Percentiles rank a stretch among this genome's conserved stretches.
Evolutionary conservation across 2,329 filamentous ascomycete species (phyloP).

Genomic region (Hypoxylon sp.): DNA sequence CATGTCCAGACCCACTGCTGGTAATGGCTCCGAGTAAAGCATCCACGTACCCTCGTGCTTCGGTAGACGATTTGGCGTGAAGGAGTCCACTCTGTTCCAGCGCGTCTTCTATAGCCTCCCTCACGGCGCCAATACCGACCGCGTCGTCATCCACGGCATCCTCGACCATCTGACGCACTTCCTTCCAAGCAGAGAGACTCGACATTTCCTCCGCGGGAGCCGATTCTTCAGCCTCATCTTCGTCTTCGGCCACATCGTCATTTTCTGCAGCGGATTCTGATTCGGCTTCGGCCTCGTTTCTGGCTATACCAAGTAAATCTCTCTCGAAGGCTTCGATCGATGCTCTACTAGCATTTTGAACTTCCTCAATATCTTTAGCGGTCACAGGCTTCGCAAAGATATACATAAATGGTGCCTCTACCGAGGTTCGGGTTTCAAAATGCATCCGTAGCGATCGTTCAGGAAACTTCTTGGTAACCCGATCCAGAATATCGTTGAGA

Average conservation of each 20-base stretch:
- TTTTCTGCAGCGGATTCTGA: conserved; percentile 36
- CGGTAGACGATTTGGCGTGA: conserved; percentile 58
- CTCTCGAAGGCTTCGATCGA: conserved; percentile 77
- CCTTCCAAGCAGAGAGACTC: conserved; percentile 63
- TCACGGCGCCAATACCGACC: conserved; percentile 63
- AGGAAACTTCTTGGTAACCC: conserved; percentile 80
- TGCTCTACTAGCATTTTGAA: conserved; percentile 76
- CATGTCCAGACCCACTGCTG: conserved; percentile 40
- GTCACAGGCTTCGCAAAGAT: conserved; percentile 89
- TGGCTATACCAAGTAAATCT: conserved; percentile 66
- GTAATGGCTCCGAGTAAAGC: conserved; percentile 64
- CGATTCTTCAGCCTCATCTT: conserved; percentile 41
- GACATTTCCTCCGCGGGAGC: conserved; percentile 45
- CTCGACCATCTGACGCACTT: conserved; percentile 67
- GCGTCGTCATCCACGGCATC: conserved; percentile 70
- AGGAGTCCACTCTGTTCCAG: conserved; percentile 67
- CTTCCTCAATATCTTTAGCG: conserved; percentile 75
- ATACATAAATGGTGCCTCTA: conserved; percentile 77
- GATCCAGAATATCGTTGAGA: conserved; percentile 82
- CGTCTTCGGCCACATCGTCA: conserved; percentile 45
- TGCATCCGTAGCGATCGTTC: conserved; percentile 81
- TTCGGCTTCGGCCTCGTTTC: conserved; percentile 48
- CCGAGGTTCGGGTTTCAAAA: conserved; percentile 78
- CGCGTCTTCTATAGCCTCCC: conserved; percentile 67
- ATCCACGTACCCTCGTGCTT: conserved; percentile 63